phyloP scores from a whole-genome alignment of 768 basidiomycete species.

The Paxillus involutus region DNA sequence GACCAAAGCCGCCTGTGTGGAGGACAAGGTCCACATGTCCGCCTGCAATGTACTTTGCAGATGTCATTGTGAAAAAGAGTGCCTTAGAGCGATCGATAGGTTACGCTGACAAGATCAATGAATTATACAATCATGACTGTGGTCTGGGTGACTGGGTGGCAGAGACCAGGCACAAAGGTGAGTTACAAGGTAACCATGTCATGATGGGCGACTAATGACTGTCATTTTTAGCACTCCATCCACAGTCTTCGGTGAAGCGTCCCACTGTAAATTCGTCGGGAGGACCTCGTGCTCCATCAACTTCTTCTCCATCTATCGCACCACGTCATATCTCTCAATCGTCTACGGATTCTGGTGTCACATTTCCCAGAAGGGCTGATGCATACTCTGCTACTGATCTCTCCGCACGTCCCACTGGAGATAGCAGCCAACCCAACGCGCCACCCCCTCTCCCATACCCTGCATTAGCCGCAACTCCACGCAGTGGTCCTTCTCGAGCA shows the following conservation, averaged over 20 bases:
- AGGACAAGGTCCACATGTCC: conserved; percentile 48
- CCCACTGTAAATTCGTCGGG: conserved; percentile 18
- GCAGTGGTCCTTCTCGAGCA: conserved; percentile 24
- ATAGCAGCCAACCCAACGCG: conserved; percentile 51
- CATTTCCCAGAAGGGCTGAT: conserved; percentile 80
- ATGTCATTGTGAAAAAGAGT: conserved; percentile 56
- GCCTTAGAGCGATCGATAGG: conserved; percentile 66
- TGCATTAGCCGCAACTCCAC: conserved; percentile 47
- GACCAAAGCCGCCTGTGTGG: conserved; percentile 20
- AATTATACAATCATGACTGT: conserved; percentile 71
- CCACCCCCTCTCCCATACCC: conserved; percentile 76
- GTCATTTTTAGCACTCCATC: conserved; percentile 18
- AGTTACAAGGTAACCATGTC: neutral
- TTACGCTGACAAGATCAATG: conserved; percentile 84
- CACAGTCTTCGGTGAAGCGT: conserved; percentile 27
- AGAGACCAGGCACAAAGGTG: conserved; percentile 57
- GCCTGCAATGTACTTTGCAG: conserved; percentile 67
- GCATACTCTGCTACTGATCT: conserved; percentile 79
- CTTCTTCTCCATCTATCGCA: conserved; percentile 47
- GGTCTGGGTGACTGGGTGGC: conserved; percentile 77
- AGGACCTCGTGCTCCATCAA: conserved; percentile 34
- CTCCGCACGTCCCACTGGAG: conserved; percentile 43
- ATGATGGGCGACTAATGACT: conserved; percentile 1
- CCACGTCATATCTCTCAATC: conserved; percentile 68
- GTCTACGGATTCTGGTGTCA: conserved; percentile 73